Conservation (phyloP, 345 rosid species). For the Euclidium syriacum region DNA sequence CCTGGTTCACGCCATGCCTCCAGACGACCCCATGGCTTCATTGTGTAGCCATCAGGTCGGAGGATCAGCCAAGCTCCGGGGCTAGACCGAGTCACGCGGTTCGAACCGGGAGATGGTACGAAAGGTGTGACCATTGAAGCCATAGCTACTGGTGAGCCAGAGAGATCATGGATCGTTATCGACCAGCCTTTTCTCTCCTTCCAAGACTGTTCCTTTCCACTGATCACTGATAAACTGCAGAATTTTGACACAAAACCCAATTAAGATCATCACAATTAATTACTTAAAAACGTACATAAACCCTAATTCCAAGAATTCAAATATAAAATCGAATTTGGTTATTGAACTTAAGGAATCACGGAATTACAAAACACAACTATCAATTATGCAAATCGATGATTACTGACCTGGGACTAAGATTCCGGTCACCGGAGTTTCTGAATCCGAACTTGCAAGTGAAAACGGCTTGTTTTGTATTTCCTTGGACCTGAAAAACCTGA, state of each 20-base stretch:
- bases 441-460: conserved; percentile 82
- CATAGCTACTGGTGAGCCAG: conserved; percentile 89
- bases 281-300: no score
- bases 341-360: no score
- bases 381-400: neutral
- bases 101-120: conserved; percentile 71
- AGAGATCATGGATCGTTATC: conserved; percentile 75
- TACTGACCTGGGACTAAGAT: conserved; percentile 48
- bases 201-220: conserved; percentile 37
- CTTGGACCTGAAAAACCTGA: conserved; percentile 77
- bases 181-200: conserved; percentile 88
- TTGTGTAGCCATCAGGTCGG: conserved; percentile 54
- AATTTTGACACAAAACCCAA: neutral
- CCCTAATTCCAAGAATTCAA: no score
- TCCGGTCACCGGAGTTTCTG: conserved; percentile 49
- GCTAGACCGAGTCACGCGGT: conserved; percentile 60
- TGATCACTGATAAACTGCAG: conserved; percentile 47
- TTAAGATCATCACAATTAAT: neutral
- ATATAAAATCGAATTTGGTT: no score
- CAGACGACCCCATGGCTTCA: conserved; percentile 92
- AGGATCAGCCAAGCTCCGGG: conserved; percentile 88
- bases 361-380: no score
- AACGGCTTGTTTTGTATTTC: conserved; percentile 66
- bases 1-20: conserved; percentile 76
- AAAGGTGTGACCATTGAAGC: conserved; percentile 94